Base-by-base conservation (phyloP, 108 stramenopile genomes). In the Fragilaria radians region DNA sequence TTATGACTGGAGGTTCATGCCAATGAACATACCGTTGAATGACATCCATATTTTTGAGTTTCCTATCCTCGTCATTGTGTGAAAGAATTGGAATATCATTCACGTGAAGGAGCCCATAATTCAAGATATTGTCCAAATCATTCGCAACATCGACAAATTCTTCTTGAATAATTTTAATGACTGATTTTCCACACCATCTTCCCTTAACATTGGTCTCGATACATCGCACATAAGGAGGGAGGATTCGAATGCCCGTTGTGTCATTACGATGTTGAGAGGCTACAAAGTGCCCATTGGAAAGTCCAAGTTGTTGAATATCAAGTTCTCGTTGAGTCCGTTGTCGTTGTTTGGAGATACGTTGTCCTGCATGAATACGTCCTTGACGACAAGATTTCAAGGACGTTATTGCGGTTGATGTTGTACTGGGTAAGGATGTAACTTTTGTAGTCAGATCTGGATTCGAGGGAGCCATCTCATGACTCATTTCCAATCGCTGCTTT, bases 1-100 rank as follows among this genome's bases (percentile, higher is more conserved):
- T 50, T 23, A 52, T 24, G 17, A 91, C 61, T 1, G 90, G 90
- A 45, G 90, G 84, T 57, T 91, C 90, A 55, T 91, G 86, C 86
- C 86, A 88, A 52, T 88, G 82, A n/a, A 71, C 52, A 9, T 84
- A 70, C 0, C 86, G 75, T 53, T 66, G 61, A 22, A 91, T 70
- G 5, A 67, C 72, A 60, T 86, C 85, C 72, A 76, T 79, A 31
- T 82, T 88, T 58, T 66, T 81, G n/a, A 86, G 76, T 28, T 65
- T 14, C 42, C 53, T 54, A 28, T 62, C 55, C 4, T 36, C 48
- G 7, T 53, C 25, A 19, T 65, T 70, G 60, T 19, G 25, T 48
- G 9, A 46, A 1, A 45, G n/a, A 2, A 78, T 48, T 1, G 73
- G 61, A 1, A 56, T 34, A n/a, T 60, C 80, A 52, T 91, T 88